Conservation (phyloP, 225 moss, liverwort and hornwort species). For the Asterella californica region DNA sequence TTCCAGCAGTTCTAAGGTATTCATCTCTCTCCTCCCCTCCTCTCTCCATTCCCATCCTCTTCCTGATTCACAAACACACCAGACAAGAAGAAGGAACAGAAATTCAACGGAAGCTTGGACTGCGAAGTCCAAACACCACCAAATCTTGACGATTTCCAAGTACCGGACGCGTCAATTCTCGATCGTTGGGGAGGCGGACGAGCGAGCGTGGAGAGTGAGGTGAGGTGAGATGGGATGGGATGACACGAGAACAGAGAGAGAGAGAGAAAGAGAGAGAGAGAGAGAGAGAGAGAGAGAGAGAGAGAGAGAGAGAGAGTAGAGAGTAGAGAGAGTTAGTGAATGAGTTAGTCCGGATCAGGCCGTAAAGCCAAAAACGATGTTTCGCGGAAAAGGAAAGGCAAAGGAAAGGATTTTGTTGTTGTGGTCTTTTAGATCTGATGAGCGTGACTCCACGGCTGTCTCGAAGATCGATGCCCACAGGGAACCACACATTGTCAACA, state of each 20-base stretch:
- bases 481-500: slow-evolving; percentile 4
- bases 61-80: neutral
- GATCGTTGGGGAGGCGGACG: no score
- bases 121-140: neutral
- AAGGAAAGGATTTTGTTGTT: no score
- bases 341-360: slow-evolving; percentile 10
- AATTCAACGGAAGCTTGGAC: neutral
- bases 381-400: neutral
- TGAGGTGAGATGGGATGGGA: neutral
- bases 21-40: no score
- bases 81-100: neutral
- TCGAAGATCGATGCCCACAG: neutral
- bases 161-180: neutral
- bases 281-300: neutral
- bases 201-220: neutral
- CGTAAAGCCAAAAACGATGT: slow-evolving; percentile 1
- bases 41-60: neutral
- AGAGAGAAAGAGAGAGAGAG: neutral
- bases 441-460: slow-evolving; percentile 10
- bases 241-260: neutral
- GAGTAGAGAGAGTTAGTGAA: no score
- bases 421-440: neutral
- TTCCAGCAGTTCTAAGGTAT: neutral
- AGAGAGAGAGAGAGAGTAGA: neutral
- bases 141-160: neutral